Conservation (phyloP, 2,329 filamentous ascomycete genomes). For the Raffaelea albimanens region DNA sequence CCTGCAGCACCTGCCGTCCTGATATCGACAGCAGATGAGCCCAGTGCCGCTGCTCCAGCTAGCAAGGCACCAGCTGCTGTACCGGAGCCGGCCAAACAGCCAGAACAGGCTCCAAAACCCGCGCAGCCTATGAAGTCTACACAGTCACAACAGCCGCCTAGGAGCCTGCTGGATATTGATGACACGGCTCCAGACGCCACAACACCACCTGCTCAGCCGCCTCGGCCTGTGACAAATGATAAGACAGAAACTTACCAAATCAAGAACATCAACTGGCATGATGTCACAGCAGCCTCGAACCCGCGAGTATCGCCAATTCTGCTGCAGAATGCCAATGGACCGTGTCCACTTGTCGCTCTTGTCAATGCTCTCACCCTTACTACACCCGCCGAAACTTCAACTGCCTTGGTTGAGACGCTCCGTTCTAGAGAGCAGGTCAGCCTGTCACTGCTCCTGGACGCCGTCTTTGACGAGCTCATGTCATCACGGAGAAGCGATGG, state of each 20-base stretch:
- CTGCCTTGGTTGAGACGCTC: constrained; percentile 69
- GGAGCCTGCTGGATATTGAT: constrained; percentile 15
- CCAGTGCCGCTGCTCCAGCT: no score
- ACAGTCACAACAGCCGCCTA: constrained; percentile 17
- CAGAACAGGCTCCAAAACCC: background rate
- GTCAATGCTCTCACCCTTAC: constrained; percentile 88
- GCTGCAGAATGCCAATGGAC: constrained; percentile 88
- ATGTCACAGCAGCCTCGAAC: constrained; percentile 48
- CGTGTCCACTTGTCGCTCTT: constrained; percentile 83
- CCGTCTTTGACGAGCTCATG: constrained; percentile 88
- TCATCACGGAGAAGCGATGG: constrained; percentile 57
- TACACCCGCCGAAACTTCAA: constrained; percentile 56
- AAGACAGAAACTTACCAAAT: constrained; percentile 79
- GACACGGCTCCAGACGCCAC: constrained; percentile 6
- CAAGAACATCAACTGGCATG: constrained; percentile 81
- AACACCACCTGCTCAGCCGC: constrained; percentile 20
- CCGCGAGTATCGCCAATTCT: constrained; percentile 76
- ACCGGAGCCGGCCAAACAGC: background rate
- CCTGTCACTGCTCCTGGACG: constrained; percentile 74
- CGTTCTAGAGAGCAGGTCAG: constrained; percentile 79
- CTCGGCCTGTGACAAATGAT: constrained; percentile 32
- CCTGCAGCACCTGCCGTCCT: background rate
- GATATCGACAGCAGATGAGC: no score
- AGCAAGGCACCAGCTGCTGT: background rate
- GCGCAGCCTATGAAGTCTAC: constrained; percentile 3